A percentile compares a stretch with the other conserved stretches of the same genome.
Evolutionary conservation across 257 asterid genomes (phyloP).

Genomic region (Schizonepeta tenuifolia): DNA sequence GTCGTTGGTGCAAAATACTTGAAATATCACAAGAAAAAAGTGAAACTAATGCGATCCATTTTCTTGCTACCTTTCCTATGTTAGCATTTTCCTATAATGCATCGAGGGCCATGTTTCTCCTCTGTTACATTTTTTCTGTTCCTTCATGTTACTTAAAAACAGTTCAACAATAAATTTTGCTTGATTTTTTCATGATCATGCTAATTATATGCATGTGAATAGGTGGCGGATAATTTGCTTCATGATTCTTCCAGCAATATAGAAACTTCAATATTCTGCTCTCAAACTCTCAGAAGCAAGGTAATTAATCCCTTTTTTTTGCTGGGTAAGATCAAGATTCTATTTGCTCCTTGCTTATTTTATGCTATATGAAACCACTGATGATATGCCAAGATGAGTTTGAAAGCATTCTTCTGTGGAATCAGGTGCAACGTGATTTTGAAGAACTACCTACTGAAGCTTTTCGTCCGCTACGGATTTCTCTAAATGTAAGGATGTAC

Average conservation of each 20-base stretch:
- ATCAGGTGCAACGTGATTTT: constrained; percentile 96
- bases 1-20: constrained; percentile 3
- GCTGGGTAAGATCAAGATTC: neutral
- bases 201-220: constrained; percentile 39
- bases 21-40: neutral
- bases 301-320: constrained; percentile 43
- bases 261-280: constrained; percentile 94
- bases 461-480: constrained; percentile 82
- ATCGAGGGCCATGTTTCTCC: constrained; percentile 15
- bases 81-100: constrained; percentile 8
- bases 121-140: neutral
- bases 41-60: constrained; percentile 14
- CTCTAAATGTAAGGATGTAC: constrained; percentile 74
- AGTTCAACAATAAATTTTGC: constrained; percentile 18
- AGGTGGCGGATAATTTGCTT: constrained; percentile 99
- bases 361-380: neutral
- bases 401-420: constrained; percentile 28
- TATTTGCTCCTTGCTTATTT: constrained; percentile 14
- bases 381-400: constrained; percentile 32
- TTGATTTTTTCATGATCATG: constrained; percentile 23
- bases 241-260: constrained; percentile 89
- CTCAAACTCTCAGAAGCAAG: constrained; percentile 99
- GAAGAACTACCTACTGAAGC: constrained; percentile 99
- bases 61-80: constrained; percentile 21
- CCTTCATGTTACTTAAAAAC: neutral